A percentile compares a stretch with the other conserved stretches of the same genome.
Conservation (phyloP, 192 early-diverging fungal species). For the Allomyces macrogynus region DNA sequence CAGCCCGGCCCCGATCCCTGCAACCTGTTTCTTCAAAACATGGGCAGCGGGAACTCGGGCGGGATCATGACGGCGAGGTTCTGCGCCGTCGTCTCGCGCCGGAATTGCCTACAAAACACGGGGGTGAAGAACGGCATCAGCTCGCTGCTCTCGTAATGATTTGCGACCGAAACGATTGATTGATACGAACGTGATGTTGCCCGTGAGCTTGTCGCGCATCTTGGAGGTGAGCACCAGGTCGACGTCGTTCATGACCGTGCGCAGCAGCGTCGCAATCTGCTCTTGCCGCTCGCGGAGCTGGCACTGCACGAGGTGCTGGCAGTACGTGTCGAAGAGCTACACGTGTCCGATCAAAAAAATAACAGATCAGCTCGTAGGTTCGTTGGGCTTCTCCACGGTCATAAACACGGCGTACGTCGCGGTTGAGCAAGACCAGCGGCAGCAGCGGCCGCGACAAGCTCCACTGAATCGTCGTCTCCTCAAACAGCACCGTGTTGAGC, state of each 20-base stretch:
- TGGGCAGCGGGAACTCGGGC: constrained; percentile 4
- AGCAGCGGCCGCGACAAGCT: constrained; percentile 60
- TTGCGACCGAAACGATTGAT: constrained; percentile 4
- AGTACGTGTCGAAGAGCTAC: constrained; percentile 24
- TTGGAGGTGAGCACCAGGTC: constrained; percentile 21
- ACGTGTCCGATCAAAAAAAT: no score
- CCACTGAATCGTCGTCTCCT: constrained; percentile 65
- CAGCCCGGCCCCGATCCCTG: no score
- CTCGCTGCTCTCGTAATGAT: constrained; percentile 17
- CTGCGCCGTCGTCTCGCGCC: constrained; percentile 15
- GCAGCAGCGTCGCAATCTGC: constrained; percentile 14
- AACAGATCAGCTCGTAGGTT: background rate
- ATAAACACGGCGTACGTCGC: constrained; percentile 13
- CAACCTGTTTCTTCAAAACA: no score
- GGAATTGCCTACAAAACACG: constrained; percentile 17
- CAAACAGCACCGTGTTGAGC: constrained; percentile 61
- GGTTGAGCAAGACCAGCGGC: constrained; percentile 53
- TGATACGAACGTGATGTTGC: constrained; percentile 22
- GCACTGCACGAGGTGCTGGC: constrained; percentile 22
- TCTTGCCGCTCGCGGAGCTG: constrained; percentile 29
- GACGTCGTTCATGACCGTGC: constrained; percentile 36
- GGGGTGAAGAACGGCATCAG: constrained; percentile 25
- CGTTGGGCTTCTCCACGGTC: background rate
- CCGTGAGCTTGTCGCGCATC: constrained; percentile 48
- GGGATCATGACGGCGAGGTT: constrained; percentile 25